Conservation (phyloP, 768 basidiomycete species). For the Boletus eberwhitei region DNA sequence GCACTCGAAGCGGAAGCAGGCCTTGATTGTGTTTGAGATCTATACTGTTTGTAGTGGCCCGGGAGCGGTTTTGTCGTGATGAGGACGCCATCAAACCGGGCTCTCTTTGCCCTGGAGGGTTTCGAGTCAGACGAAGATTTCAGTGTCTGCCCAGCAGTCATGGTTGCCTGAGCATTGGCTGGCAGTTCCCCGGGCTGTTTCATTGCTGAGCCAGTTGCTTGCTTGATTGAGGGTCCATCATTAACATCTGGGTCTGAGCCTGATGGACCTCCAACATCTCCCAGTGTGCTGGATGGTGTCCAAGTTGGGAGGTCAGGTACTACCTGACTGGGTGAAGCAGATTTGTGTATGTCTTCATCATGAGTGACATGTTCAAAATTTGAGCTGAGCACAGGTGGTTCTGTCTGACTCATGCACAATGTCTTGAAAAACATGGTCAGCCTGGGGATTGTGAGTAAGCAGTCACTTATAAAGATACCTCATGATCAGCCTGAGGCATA, state of each 20-base stretch:
- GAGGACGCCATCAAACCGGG: slow-evolving; percentile 24
- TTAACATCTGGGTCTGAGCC: slow-evolving; percentile 11
- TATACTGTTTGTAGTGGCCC: neutral
- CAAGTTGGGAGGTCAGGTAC: slow-evolving; percentile 23
- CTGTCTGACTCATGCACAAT: slow-evolving; percentile 5
- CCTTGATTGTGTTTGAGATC: neutral
- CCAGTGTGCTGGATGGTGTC: slow-evolving; percentile 11
- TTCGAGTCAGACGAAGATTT: neutral
- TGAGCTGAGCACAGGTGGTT: slow-evolving; percentile 1
- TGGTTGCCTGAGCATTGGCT: neutral
- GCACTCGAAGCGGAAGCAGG: neutral
- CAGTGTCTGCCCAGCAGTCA: neutral
- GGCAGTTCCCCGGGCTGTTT: neutral
- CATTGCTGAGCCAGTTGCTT: neutral
- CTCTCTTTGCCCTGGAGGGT: slow-evolving; percentile 10
- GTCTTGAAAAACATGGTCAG: slow-evolving; percentile 11
- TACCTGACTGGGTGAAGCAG: neutral
- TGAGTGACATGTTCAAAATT: neutral
- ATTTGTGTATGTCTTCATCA: neutral
- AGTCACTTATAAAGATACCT: slow-evolving; percentile 9
- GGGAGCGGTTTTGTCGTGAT: slow-evolving; percentile 12
- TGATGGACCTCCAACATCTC: neutral
- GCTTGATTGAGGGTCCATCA: neutral
- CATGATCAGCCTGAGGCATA: neutral
- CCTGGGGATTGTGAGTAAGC: neutral